Evolutionary conservation across 495 filamentous ascomycete genomes (phyloP), one percentile per base, ranked within the genome.

Genomic region (Aspergillus carlsbadensis): DNA sequence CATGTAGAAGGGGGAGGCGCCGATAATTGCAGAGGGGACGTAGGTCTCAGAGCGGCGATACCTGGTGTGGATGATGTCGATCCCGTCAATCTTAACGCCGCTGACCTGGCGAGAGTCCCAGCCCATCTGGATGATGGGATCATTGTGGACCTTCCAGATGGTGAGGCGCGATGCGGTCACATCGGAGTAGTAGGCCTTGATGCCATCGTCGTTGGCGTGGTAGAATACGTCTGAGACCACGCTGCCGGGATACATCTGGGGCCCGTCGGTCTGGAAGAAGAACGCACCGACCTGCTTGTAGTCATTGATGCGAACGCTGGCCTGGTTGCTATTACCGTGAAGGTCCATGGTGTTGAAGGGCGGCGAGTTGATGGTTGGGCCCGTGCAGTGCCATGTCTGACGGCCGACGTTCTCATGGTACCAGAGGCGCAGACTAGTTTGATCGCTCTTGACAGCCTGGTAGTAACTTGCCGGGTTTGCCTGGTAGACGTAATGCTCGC

Each of bases 401-500:
- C 18, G 13, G 7, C 41, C 22, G 24, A 44, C 18, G 41, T 24
- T 22, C 24, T n/a, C 22, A 13, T 44, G 41, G 20, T 26, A 44
- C 61, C 61, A 66, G 47, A 66, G 61, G 2, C 60, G 56, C 10
- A 66, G 63, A 17, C 52, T 54, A 1, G 54, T 53, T 1, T 24
- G 22, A 46, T 66, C 56, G 21, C 52, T 52, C 37, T 59, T 52
- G 0, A 44, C 17, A 39, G 39, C 53, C 11, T 45, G 46, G 44
- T 65, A 69, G 21, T 39, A 34, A 7, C 42, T 20, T 6, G 50
- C 57, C 6, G 45, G 33, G 46, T 70, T 61, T 3, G 65, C 65
- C 34, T 67, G 60, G 31, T 63, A 70, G 48, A 70, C 65, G 41
- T 70, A 70, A 14, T 66, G 39, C 41, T 70, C 67, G 18, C 67